phyloP scores from a whole-genome alignment of 768 basidiomycete species.

The Neoboletus subvelutipes region DNA sequence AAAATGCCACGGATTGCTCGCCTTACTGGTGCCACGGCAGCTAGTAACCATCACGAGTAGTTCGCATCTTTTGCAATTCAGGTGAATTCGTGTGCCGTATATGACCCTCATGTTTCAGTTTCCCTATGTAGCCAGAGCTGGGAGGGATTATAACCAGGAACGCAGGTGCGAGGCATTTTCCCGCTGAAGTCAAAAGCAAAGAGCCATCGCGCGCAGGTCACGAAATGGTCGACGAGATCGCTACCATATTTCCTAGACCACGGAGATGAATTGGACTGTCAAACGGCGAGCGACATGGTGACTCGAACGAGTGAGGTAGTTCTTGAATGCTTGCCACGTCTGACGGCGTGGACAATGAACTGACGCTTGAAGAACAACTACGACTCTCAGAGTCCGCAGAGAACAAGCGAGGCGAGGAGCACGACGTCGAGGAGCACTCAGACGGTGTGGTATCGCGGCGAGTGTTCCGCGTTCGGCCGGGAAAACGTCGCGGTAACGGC shows the following conservation, averaged over 20 bases:
- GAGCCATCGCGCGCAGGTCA: neutral
- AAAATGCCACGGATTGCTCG: no score
- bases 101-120: neutral
- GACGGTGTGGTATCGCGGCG: slow-evolving; percentile 4
- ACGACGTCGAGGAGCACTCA: slow-evolving; percentile 7
- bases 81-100: neutral
- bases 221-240: neutral
- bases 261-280: neutral
- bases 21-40: neutral
- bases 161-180: neutral
- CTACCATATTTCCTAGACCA: neutral
- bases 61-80: neutral
- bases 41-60: neutral
- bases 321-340: neutral
- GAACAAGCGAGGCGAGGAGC: slow-evolving; percentile 2
- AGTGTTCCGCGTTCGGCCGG: neutral
- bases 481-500: slow-evolving; percentile 10
- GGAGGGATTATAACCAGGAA: neutral
- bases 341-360: slow-evolving; percentile 1
- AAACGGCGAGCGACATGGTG: neutral
- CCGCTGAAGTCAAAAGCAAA: neutral
- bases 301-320: neutral
- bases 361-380: slow-evolving; percentile 3
- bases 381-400: neutral
- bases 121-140: neutral